Evolutionary conservation across 139 green algal genomes (phyloP).

Genomic region (Chlamydomonas eustigma): DNA sequence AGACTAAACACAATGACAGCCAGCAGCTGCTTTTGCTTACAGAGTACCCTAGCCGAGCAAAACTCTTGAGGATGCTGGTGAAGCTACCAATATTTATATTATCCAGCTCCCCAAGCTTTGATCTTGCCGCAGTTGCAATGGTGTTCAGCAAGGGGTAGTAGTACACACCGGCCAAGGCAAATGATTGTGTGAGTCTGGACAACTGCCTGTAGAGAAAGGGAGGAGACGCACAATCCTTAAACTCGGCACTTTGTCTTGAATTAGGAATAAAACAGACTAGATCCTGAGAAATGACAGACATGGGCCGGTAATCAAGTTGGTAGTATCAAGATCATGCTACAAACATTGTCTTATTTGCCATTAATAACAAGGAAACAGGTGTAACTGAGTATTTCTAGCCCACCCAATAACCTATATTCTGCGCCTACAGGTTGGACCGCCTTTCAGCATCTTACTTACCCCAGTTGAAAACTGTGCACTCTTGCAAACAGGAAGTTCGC

Average conservation of each 20-base stretch:
- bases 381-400: too few relatives aligned
- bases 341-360: too few relatives aligned
- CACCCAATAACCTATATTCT: too few relatives aligned
- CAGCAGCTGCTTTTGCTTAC: background rate
- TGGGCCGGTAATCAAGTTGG: too few relatives aligned
- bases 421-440: background rate
- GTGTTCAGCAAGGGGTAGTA: slow-evolving; percentile 12
- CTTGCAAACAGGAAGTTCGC: background rate
- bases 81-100: background rate
- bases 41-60: background rate
- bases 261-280: too few relatives aligned
- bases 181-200: slow-evolving; percentile 1
- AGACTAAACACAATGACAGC: too few relatives aligned
- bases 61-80: background rate
- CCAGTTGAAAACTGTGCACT: background rate
- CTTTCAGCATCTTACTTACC: background rate
- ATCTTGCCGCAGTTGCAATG: background rate
- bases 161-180: slow-evolving; percentile 1
- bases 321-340: too few relatives aligned
- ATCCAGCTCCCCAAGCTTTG: background rate
- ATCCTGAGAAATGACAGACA: too few relatives aligned
- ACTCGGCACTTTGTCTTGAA: too few relatives aligned
- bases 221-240: too few relatives aligned
- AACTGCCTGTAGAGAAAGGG: slow-evolving; percentile 5
- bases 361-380: too few relatives aligned